A percentile compares a stretch with the other conserved stretches of the same genome.
phyloP scores from a whole-genome alignment of 2,329 filamentous ascomycete species.

The Colletotrichum horii region DNA sequence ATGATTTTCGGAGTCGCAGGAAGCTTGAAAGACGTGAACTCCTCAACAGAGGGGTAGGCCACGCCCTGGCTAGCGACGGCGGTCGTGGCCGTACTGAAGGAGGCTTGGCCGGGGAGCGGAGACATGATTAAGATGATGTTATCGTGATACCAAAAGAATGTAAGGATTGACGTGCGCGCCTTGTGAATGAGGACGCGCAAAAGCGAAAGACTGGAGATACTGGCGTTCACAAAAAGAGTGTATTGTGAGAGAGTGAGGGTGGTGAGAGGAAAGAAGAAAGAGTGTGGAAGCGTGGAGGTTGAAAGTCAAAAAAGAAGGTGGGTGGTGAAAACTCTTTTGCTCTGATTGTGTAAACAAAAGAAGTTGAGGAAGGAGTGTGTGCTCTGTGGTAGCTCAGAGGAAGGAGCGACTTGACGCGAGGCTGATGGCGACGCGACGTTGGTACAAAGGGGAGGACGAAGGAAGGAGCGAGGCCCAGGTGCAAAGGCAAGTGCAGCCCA shows the following conservation, averaged over 20 bases:
- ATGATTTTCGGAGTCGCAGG: background rate
- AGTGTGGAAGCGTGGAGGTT: background rate
- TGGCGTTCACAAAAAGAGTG: background rate
- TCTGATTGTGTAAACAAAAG: background rate
- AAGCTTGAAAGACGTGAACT: constrained; percentile 1
- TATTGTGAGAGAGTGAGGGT: background rate
- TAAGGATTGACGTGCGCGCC: background rate
- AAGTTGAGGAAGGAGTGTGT: background rate
- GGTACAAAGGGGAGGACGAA: background rate
- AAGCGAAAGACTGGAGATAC: background rate
- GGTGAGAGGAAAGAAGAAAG: background rate
- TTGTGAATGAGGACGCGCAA: background rate
- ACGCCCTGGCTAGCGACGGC: background rate
- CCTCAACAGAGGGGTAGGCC: background rate
- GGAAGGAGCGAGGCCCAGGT: background rate
- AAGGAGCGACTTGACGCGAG: background rate
- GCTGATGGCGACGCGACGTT: background rate
- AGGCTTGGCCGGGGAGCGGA: background rate
- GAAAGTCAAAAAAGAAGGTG: background rate
- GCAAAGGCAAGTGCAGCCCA: background rate
- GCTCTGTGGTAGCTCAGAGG: background rate
- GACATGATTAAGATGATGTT: background rate
- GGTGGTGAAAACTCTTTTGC: background rate
- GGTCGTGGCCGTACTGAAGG: constrained; percentile 2
- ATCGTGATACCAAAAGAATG: background rate